phyloP scores from a whole-genome alignment of 2,329 filamentous ascomycete species.

The Cladosporium austrohemisphaericum region DNA sequence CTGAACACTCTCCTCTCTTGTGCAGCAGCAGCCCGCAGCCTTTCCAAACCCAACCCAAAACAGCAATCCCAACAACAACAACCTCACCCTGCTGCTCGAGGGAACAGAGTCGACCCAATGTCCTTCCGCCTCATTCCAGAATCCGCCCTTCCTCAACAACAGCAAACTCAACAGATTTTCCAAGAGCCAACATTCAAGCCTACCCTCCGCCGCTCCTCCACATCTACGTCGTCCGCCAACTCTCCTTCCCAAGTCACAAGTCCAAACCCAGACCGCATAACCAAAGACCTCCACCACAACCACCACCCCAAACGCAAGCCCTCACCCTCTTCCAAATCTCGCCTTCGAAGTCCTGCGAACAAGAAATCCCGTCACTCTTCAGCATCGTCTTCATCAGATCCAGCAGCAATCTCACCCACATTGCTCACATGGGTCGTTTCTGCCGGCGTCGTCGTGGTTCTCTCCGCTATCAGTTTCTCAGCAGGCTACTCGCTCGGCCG shows the following conservation, averaged over 20 bases:
- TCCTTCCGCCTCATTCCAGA: slow-evolving; percentile 59
- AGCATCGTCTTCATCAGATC: slow-evolving; percentile 23
- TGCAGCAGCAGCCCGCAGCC: slow-evolving; percentile 79
- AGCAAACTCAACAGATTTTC: slow-evolving; percentile 24
- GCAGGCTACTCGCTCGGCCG: slow-evolving; percentile 61
- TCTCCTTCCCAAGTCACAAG: slow-evolving; percentile 21
- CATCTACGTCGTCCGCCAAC: slow-evolving; percentile 27
- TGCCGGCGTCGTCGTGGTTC: slow-evolving; percentile 61
- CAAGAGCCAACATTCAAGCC: slow-evolving; percentile 35
- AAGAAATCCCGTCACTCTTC: slow-evolving; percentile 42
- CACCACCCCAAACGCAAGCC: slow-evolving; percentile 42
- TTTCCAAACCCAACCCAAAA: slow-evolving; percentile 55
- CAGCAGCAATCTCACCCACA: slow-evolving; percentile 51
- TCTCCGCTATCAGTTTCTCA: slow-evolving; percentile 62
- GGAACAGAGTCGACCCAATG: slow-evolving; percentile 45
- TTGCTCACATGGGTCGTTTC: slow-evolving; percentile 64
- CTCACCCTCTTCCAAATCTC: slow-evolving; percentile 26
- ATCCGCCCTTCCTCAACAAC: slow-evolving; percentile 44
- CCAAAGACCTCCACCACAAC: slow-evolving; percentile 16
- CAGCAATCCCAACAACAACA: slow-evolving; percentile 39
- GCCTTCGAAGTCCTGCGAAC: slow-evolving; percentile 31
- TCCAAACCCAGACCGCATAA: slow-evolving; percentile 7
- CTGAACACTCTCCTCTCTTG: slow-evolving; percentile 95
- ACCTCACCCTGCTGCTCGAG: slow-evolving; percentile 27
- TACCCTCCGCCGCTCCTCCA: slow-evolving; percentile 33